Base-by-base conservation (phyloP, 1,284 basidiomycete species). In the Peniophora sp. region DNA sequence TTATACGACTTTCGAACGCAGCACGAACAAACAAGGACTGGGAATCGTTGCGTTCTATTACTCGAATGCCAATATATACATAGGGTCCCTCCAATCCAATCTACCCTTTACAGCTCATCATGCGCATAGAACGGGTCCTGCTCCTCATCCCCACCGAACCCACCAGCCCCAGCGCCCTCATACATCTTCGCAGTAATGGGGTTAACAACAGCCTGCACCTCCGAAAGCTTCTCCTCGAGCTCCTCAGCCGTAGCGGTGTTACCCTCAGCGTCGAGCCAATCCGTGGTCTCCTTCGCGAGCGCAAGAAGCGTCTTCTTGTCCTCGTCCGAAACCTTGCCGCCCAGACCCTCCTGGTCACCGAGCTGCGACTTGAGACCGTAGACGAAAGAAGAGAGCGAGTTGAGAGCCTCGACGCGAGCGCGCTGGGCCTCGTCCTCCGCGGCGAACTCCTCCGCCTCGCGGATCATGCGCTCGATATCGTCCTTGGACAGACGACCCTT, bases 381-480 rank as follows among this genome's bases (percentile, higher is more conserved):
- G 58, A 88, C 78, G 64, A 87, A 89, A 32, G 82, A 77, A 16
- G 85, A 88, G 35, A 93, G 76, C 41, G 74, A 71, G 75, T 93
- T 93, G 55, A 90, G 77, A 16, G 90, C 78, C 68, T 96, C 93
- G 58, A 95, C 91, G 60, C 84, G 85, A 77, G 92, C 92, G 65
- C 88, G 83, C 69, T 91, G 79, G 23, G 83, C 81, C 61, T 92
- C 92, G 61, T 96, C 92, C 70, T 89, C 86, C 20, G 84, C 76
- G 24, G 86, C 90, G 59, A 88, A 95, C 62, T 93, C 85, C 74
- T 95, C 91, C n/a, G 91, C 92, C 63, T 95, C 92, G 51, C 72
- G 78, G 55, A 95, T 88, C 92, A 94, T 95, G 55, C 90, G 87
- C 63, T 93, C 89, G 61, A 93, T 93, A 59, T 93, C 92, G 61